These are phyloP conservation scores for Dioscorea zingiberensis DNA, from an alignment of 106 monocot species.

Conservation along the genomic window DNA sequence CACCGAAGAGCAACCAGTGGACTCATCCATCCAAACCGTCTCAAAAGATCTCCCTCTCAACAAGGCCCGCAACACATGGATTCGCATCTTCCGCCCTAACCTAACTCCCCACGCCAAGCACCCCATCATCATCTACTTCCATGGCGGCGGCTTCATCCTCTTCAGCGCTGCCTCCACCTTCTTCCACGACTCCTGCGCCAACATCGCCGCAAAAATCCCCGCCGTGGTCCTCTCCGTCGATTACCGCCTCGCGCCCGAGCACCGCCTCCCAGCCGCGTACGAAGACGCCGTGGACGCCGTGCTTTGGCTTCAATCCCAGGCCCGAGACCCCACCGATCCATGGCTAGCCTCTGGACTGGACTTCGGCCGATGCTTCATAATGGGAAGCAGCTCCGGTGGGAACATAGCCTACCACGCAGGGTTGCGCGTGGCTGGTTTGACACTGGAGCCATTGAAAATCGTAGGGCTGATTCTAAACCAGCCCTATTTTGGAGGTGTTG, in stretches of 20 bases:
- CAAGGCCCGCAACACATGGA: conserved; percentile 4
- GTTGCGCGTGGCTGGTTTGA: not conserved
- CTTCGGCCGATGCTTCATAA: conserved; percentile 10
- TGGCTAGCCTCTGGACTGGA: not conserved
- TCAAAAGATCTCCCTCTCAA: conserved; percentile 11
- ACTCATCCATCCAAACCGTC: not conserved
- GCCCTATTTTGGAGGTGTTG: conserved; percentile 1
- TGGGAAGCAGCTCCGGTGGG: conserved; percentile 14
- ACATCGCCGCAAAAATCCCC: not conserved
- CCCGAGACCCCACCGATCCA: not conserved
- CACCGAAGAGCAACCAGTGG: not conserved
- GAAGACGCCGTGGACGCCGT: conserved; percentile 7
- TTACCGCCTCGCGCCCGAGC: conserved; percentile 13
- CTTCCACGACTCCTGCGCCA: conserved; percentile 1
- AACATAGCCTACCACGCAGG: conserved; percentile 8
- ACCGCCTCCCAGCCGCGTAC: conserved; percentile 14
- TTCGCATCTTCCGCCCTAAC: conserved; percentile 11
- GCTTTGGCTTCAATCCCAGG: conserved; percentile 2
- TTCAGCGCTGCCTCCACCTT: conserved; percentile 3
- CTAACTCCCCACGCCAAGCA: not conserved
- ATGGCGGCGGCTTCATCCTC: conserved; percentile 24
- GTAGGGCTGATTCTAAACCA: conserved; percentile 1
- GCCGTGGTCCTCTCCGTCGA: conserved; percentile 10
- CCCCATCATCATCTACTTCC: conserved; percentile 17
- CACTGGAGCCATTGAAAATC: not conserved